Evolutionary conservation across 345 rosid species (phyloP).

Genomic region (Lepidium aucheri): DNA sequence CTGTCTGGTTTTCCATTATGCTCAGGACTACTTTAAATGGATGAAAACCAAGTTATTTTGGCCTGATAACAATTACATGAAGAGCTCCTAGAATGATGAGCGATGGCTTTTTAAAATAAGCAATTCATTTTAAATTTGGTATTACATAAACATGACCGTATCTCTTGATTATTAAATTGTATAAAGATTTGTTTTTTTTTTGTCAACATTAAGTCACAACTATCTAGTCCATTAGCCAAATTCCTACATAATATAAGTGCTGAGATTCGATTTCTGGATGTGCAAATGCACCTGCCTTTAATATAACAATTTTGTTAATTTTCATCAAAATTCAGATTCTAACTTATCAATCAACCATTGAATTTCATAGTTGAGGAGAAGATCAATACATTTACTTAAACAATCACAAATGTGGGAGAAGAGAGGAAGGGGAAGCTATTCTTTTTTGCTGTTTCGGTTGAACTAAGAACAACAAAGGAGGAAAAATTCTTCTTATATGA

Average conservation of each 20-base stretch:
- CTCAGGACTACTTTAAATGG: constrained; percentile 79
- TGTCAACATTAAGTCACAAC: too few relatives aligned
- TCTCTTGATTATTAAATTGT: background rate
- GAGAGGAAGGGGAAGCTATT: constrained; percentile 18
- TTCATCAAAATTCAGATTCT: background rate
- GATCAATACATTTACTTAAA: background rate
- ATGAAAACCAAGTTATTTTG: constrained; percentile 69
- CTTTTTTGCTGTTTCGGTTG: constrained; percentile 74
- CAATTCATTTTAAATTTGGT: background rate
- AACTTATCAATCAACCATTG: background rate
- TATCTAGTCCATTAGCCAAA: too few relatives aligned
- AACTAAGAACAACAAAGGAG: constrained; percentile 55
- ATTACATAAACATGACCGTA: background rate
- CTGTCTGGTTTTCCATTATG: too few relatives aligned
- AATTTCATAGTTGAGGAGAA: background rate
- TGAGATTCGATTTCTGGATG: too few relatives aligned
- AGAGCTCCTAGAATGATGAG: background rate
- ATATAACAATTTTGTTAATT: background rate
- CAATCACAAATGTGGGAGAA: background rate
- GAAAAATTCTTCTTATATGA: constrained; percentile 67
- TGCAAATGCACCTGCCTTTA: too few relatives aligned
- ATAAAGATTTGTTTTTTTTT: background rate
- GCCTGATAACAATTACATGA: constrained; percentile 40
- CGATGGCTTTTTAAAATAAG: background rate
- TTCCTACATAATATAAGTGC: too few relatives aligned